Conservation (phyloP, 495 filamentous ascomycete species). For the Clavariopsis aquatica region DNA sequence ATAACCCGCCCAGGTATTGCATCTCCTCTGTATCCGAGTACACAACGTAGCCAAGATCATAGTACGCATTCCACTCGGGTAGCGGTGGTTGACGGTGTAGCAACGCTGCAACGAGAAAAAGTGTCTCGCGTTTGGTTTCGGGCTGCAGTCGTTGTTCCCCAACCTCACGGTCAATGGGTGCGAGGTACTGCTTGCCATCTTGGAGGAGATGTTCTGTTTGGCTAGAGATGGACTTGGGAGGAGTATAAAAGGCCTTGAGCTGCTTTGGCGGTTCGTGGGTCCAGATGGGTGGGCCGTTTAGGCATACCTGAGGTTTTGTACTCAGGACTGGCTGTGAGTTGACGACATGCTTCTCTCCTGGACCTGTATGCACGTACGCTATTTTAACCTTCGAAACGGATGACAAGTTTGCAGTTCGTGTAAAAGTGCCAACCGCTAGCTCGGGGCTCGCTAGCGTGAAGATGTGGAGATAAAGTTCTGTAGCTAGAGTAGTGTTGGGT, state of each 20-base stretch:
- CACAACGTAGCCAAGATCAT: slow-evolving; percentile 4
- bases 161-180: background rate
- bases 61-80: slow-evolving; percentile 4
- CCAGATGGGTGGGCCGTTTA: too few relatives aligned
- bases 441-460: background rate
- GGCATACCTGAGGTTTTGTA: too few relatives aligned
- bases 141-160: background rate
- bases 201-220: background rate
- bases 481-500: background rate
- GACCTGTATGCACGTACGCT: background rate
- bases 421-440: background rate
- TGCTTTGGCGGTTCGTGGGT: too few relatives aligned
- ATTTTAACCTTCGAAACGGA: background rate
- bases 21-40: slow-evolving; percentile 1
- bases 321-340: too few relatives aligned
- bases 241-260: too few relatives aligned
- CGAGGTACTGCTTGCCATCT: background rate
- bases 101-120: background rate
- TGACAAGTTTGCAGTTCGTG: background rate
- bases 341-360: background rate
- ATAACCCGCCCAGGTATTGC: background rate
- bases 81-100: background rate
- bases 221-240: too few relatives aligned
- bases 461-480: background rate
- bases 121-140: background rate